A percentile compares a stretch with the other conserved stretches of the same genome.
Conservation (phyloP, 2,329 filamentous ascomycete species). For the Chlorencoelia australis region DNA sequence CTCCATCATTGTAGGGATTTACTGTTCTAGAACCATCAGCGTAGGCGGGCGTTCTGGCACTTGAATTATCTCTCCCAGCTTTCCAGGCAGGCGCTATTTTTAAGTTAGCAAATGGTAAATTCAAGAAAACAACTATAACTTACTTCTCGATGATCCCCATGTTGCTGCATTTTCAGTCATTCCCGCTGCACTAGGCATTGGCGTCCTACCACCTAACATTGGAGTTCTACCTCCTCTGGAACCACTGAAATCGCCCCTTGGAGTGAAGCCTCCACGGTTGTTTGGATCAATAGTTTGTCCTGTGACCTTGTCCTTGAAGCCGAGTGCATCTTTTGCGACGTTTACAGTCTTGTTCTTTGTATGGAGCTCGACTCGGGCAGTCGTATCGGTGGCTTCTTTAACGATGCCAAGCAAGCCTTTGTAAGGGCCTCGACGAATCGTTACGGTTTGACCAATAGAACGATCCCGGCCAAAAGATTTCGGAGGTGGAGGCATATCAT, state of each 20-base stretch:
- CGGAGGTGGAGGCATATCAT: slow-evolving; percentile 52
- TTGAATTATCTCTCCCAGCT: slow-evolving; percentile 29
- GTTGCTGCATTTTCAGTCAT: slow-evolving; percentile 67
- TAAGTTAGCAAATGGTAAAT: slow-evolving; percentile 4
- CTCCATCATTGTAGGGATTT: slow-evolving; percentile 55
- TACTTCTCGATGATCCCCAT: slow-evolving; percentile 58
- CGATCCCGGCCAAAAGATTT: slow-evolving; percentile 70
- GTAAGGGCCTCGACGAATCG: slow-evolving; percentile 75
- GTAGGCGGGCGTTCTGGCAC: slow-evolving; percentile 59
- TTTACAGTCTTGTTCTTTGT: slow-evolving; percentile 89
- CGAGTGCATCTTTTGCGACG: slow-evolving; percentile 70
- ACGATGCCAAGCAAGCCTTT: slow-evolving; percentile 93
- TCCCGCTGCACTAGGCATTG: slow-evolving; percentile 44
- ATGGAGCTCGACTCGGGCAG: slow-evolving; percentile 85
- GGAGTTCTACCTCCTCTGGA: slow-evolving; percentile 37
- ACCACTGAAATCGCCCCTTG: slow-evolving; percentile 30
- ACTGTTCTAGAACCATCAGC: slow-evolving; percentile 56
- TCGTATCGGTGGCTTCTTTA: slow-evolving; percentile 81
- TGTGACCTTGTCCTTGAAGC: slow-evolving; percentile 74
- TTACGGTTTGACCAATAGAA: slow-evolving; percentile 83
- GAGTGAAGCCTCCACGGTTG: slow-evolving; percentile 28
- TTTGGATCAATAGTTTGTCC: slow-evolving; percentile 69
- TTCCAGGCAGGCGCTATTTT: slow-evolving; percentile 62
- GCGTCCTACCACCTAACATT: slow-evolving; percentile 56
- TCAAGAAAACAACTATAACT: slow-evolving; percentile 28